Evolutionary conservation across 805 yeast species (phyloP), one percentile per base, ranked within the genome.

Genomic region (Brettanomyces custersianus): DNA sequence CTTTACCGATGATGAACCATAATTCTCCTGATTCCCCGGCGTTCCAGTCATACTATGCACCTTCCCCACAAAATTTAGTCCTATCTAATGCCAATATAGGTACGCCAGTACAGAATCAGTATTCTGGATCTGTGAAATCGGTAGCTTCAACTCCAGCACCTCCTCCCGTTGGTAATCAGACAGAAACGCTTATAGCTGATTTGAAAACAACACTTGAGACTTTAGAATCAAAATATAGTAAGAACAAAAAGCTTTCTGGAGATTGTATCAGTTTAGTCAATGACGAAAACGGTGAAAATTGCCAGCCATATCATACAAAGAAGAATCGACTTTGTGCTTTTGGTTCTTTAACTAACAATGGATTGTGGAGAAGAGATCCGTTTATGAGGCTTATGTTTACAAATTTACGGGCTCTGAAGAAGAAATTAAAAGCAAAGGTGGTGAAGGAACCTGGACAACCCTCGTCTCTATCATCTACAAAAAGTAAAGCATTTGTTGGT

Each of bases 311-410:
- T 15, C 35, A 37, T 6, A 35, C 37, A 10, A 47, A 47, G 33
- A 36, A 35, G 12, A 41, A 39, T 31, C 38, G 51, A 20, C 40
- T 44, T 21, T 18, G 31, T 31, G 30, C 38, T 4, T 20, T 28
- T 3, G 49, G 49, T 3, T 30, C 43, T 9, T 40, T 44, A 28
- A 34, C 31, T 10, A 29, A 30, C 16, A 26, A 29, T 9, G 26
- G 33, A 4, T 11, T 47, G 4, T 44, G 48, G 49, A 32, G 33
- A 7, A 34, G 42, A 22, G 51, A 47, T 33, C 47, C 49, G 4
- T 31, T 47, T n/a, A 42, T 47, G 43, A 12, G 22, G 6, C 33
- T 30, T 12, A 27, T 46, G 7, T 36, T 42, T 4, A 33, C 36
- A 8, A 25, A 22, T 4, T 44, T 43, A 26, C 32, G 34, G 12